Conservation (phyloP, 2,329 filamentous ascomycete species). For the Colletotrichum scovillei region DNA sequence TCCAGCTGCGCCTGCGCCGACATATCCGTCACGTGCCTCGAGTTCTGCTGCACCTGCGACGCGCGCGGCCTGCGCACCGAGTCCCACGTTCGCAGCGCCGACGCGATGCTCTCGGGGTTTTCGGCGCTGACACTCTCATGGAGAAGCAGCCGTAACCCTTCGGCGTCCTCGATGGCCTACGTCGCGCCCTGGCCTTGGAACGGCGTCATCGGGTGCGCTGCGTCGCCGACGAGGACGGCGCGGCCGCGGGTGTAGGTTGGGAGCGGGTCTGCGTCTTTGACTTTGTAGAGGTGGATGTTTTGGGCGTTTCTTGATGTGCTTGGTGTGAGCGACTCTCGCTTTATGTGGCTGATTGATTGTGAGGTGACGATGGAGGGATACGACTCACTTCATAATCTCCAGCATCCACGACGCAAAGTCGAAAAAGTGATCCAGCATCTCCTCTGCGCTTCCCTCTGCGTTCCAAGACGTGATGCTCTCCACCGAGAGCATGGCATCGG, state of each 20-base stretch:
- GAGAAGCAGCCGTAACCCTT: slow-evolving; percentile 18
- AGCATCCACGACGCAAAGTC: slow-evolving; percentile 31
- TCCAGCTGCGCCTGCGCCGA: slow-evolving; percentile 28
- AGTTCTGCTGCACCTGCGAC: slow-evolving; percentile 32
- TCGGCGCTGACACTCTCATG: slow-evolving; percentile 9
- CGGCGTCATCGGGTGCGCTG: slow-evolving; percentile 33
- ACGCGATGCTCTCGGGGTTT: not conserved
- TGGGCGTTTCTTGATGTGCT: slow-evolving; percentile 1
- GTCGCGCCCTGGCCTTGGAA: slow-evolving; percentile 31
- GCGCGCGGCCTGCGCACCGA: slow-evolving; percentile 26
- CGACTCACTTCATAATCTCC: slow-evolving; percentile 20
- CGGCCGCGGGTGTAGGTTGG: slow-evolving; percentile 45
- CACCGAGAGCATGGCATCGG: slow-evolving; percentile 1
- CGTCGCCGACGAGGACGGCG: slow-evolving; percentile 30
- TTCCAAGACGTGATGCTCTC: slow-evolving; percentile 27
- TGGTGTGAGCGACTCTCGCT: too few relatives aligned
- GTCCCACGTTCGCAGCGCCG: slow-evolving; percentile 21
- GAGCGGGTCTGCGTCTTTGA: slow-evolving; percentile 51
- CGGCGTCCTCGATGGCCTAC: slow-evolving; percentile 31
- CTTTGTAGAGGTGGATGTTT: slow-evolving; percentile 16
- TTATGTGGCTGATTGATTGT: not conserved
- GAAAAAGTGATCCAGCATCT: slow-evolving; percentile 12
- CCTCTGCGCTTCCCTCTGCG: slow-evolving; percentile 6
- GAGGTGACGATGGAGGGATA: too few relatives aligned
- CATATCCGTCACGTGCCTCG: slow-evolving; percentile 21